Conservation (phyloP, 352 stramenopile species). For the Globisporangium echinulatum region DNA sequence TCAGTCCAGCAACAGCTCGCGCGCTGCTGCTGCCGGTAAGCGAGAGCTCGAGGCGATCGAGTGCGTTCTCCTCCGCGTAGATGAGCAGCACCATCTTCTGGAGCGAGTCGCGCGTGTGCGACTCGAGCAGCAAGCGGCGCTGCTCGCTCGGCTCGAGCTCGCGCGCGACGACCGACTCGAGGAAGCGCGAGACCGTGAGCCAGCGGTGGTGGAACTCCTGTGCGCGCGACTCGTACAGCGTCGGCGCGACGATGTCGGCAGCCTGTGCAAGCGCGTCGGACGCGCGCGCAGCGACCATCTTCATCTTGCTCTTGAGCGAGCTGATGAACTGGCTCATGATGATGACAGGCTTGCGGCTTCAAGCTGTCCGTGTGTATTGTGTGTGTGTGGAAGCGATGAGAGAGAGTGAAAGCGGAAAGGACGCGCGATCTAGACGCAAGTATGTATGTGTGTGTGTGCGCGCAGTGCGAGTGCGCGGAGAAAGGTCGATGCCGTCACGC, state of each 20-base stretch:
- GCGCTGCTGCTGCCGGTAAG: slow-evolving; percentile 12
- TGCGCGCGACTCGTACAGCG: slow-evolving; percentile 74
- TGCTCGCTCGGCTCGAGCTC: slow-evolving; percentile 65
- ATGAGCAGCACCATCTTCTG: slow-evolving; percentile 84
- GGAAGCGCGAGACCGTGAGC: slow-evolving; percentile 69
- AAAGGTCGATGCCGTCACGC: too few relatives aligned
- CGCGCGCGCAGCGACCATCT: slow-evolving; percentile 64
- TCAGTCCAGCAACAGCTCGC: slow-evolving; percentile 7
- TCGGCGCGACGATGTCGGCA: slow-evolving; percentile 70
- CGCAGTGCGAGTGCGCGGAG: too few relatives aligned
- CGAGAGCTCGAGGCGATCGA: slow-evolving; percentile 60
- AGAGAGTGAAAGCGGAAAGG: background rate
- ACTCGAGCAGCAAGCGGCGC: slow-evolving; percentile 69
- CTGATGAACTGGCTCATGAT: slow-evolving; percentile 33
- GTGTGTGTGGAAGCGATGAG: background rate
- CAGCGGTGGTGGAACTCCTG: slow-evolving; percentile 85
- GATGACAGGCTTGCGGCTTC: background rate
- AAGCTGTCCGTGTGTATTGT: background rate
- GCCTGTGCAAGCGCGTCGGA: slow-evolving; percentile 68
- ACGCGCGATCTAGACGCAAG: background rate
- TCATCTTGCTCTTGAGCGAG: slow-evolving; percentile 76
- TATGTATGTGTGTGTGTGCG: background rate
- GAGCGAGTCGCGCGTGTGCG: slow-evolving; percentile 74
- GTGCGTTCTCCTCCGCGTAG: slow-evolving; percentile 76
- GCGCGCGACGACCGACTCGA: slow-evolving; percentile 61